Conservation (phyloP, 179 eudicot genomes). For the Patellifolia procumbens region DNA sequence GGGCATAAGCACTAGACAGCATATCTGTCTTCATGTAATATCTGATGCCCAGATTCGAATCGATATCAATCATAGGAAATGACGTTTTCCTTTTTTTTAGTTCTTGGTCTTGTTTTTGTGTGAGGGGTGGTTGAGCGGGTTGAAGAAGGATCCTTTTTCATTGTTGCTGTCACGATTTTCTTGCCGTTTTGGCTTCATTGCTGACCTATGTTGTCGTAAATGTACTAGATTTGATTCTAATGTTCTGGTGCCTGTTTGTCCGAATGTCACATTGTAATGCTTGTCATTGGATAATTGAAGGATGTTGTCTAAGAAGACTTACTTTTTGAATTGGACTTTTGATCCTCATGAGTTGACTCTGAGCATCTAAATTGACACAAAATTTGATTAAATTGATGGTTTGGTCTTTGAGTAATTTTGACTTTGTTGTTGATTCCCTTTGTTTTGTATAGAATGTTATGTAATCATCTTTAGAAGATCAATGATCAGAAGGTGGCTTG, state of each 20-base stretch:
- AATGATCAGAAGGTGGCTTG: too few species aligned
- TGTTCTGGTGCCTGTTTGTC: conserved; percentile 3
- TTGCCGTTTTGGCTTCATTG: neutral
- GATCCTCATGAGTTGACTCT: neutral
- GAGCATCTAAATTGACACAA: neutral
- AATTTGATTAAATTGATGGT: neutral
- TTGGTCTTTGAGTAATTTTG: neutral
- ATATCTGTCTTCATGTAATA: neutral
- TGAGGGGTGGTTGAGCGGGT: too few species aligned
- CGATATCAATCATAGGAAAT: neutral
- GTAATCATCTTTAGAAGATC: neutral
- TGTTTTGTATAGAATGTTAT: neutral
- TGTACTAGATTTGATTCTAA: neutral
- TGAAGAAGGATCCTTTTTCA: too few species aligned
- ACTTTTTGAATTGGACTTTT: neutral
- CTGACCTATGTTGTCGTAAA: neutral
- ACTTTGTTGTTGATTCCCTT: neutral
- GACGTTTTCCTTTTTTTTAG: neutral
- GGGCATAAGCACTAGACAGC: conserved; percentile 9
- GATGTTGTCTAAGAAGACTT: neutral
- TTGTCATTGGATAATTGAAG: neutral
- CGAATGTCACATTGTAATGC: conserved; percentile 1
- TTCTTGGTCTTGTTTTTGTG: neutral
- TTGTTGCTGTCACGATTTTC: too few species aligned
- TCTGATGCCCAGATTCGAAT: neutral